These are phyloP conservation scores for Suillus lakei DNA, from an alignment of 768 basidiomycete species.

Conservation along the genomic window DNA sequence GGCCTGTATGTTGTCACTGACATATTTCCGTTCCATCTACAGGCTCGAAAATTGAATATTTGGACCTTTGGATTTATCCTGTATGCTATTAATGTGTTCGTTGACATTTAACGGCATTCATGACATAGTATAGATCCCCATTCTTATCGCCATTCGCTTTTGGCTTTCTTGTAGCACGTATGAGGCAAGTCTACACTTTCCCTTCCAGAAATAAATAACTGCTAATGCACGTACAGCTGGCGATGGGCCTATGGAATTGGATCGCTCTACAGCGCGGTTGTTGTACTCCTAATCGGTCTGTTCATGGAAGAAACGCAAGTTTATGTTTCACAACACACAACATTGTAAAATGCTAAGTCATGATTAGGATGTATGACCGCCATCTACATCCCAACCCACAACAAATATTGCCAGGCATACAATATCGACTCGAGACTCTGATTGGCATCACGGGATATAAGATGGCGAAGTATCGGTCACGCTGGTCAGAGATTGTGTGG, in stretches of 20 bases:
- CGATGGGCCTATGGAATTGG: slow-evolving; percentile 60
- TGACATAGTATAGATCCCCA: slow-evolving; percentile 31
- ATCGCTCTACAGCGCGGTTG: slow-evolving; percentile 49
- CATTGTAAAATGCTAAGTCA: background rate
- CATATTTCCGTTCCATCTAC: slow-evolving; percentile 58
- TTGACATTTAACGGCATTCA: slow-evolving; percentile 31
- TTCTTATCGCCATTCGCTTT: slow-evolving; percentile 36
- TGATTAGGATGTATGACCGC: slow-evolving; percentile 50
- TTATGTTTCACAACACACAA: background rate
- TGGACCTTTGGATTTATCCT: slow-evolving; percentile 59
- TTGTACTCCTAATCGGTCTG: slow-evolving; percentile 49
- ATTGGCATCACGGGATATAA: slow-evolving; percentile 51
- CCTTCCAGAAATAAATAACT: no score
- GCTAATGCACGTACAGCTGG: slow-evolving; percentile 37
- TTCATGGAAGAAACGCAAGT: slow-evolving; percentile 57
- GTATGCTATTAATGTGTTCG: slow-evolving; percentile 49
- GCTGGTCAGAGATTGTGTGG: slow-evolving; percentile 40
- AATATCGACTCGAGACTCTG: slow-evolving; percentile 49
- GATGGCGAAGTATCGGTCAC: slow-evolving; percentile 50
- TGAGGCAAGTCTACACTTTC: slow-evolving; percentile 21
- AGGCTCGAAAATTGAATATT: slow-evolving; percentile 53
- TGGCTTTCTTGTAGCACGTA: slow-evolving; percentile 32
- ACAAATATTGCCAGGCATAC: slow-evolving; percentile 34
- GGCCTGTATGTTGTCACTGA: slow-evolving; percentile 53
- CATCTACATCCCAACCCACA: slow-evolving; percentile 28